phyloP scores from a whole-genome alignment of 805 yeast species.

The Myxozyma mucilagina region DNA sequence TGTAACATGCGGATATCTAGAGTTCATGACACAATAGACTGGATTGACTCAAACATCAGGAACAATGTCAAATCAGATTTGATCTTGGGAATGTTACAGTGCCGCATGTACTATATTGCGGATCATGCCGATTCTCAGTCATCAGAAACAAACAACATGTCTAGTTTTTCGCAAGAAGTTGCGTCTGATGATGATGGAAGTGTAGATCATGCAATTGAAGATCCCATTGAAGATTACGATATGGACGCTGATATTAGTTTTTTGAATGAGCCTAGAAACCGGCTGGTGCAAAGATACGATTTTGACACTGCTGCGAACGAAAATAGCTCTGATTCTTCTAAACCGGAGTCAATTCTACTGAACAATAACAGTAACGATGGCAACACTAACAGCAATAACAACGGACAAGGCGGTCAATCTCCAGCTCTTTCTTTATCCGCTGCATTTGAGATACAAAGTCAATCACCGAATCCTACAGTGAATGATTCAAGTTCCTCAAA shows the following conservation, averaged over 20 bases:
- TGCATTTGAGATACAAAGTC: background rate
- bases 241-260: slow-evolving; percentile 9
- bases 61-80: slow-evolving; percentile 11
- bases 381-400: background rate
- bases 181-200: slow-evolving; percentile 2
- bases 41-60: slow-evolving; percentile 23
- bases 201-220: slow-evolving; percentile 2
- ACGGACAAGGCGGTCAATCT: background rate
- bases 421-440: background rate
- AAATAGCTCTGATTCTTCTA: background rate
- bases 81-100: slow-evolving; percentile 21
- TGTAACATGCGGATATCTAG: slow-evolving; percentile 8
- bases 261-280: slow-evolving; percentile 5
- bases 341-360: background rate
- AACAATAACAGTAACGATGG: no score
- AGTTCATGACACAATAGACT: slow-evolving; percentile 17
- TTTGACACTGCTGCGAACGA: background rate
- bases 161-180: background rate
- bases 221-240: slow-evolving; percentile 4
- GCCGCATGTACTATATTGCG: slow-evolving; percentile 16
- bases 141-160: background rate
- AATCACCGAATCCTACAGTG: background rate
- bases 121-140: slow-evolving; percentile 4
- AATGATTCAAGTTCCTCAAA: background rate
- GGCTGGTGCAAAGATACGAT: slow-evolving; percentile 14